Percentiles rank a stretch among this genome's conserved stretches.
phyloP scores from a whole-genome alignment of 202 grass and related monocot species.

The Bolboschoenoplectus hybrid region DNA sequence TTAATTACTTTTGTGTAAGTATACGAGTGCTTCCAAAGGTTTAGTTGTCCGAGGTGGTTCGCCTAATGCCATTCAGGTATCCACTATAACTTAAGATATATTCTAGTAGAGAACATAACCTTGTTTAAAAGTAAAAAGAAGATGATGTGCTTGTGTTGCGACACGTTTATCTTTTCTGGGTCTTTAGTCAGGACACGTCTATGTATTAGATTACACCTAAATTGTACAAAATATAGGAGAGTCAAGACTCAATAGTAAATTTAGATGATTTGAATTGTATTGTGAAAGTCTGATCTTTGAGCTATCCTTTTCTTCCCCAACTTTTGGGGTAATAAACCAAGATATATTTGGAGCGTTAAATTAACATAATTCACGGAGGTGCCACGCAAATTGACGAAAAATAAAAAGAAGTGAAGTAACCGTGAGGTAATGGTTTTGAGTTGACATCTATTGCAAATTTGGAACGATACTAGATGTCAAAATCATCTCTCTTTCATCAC shows the following conservation, averaged over 20 bases:
- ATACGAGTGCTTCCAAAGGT: slow-evolving; percentile 24
- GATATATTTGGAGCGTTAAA: not conserved
- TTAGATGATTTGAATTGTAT: not conserved
- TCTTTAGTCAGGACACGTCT: not conserved
- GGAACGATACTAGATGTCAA: not conserved
- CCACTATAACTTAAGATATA: not conserved
- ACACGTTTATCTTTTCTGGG: not conserved
- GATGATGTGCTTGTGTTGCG: not conserved
- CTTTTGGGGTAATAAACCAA: not conserved
- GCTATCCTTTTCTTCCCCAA: not conserved
- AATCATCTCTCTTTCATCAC: not conserved
- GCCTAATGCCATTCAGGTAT: slow-evolving; percentile 23
- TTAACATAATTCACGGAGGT: not conserved
- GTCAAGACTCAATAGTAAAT: not conserved
- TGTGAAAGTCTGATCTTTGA: not conserved
- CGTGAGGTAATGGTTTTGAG: not conserved
- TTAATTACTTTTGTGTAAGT: not conserved
- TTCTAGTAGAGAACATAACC: not conserved
- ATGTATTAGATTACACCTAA: no score
- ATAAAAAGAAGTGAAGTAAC: not conserved
- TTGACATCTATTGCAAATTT: not conserved
- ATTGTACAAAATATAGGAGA: not conserved
- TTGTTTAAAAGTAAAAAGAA: not conserved
- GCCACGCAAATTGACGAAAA: not conserved
- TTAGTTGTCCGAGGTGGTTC: slow-evolving; percentile 32